Evolutionary conservation across 176 grass and related monocot species (phyloP).

Genomic region (Triticum urartu): DNA sequence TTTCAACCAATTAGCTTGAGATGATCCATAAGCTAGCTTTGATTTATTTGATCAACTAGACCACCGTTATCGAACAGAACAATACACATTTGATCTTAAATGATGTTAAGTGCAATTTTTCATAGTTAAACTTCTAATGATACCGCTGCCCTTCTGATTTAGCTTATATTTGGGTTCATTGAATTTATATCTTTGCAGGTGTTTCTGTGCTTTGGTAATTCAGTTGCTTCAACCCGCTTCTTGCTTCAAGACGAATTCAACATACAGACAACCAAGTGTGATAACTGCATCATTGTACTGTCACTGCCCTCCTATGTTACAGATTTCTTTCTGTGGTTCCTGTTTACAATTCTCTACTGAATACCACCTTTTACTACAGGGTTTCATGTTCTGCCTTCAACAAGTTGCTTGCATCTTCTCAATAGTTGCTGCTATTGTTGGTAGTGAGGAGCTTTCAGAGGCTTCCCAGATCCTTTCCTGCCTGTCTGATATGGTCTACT

Average conservation of each 20-base stretch:
- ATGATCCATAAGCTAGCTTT: neutral
- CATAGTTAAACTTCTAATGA: neutral
- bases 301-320: slow-evolving; percentile 14
- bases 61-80: neutral
- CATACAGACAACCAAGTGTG: slow-evolving; percentile 97
- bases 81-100: neutral
- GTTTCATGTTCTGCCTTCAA: slow-evolving; percentile 95
- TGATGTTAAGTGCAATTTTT: neutral
- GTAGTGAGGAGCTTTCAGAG: slow-evolving; percentile 76
- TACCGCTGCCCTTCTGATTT: neutral
- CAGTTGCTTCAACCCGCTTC: slow-evolving; percentile 95
- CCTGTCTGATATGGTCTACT: slow-evolving; percentile 86
- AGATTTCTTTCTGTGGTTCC: neutral
- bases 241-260: slow-evolving; percentile 99
- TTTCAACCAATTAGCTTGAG: neutral
- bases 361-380: slow-evolving; percentile 47
- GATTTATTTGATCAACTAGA: neutral
- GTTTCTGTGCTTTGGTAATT: slow-evolving; percentile 90
- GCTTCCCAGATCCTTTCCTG: slow-evolving; percentile 90
- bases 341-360: neutral
- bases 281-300: slow-evolving; percentile 96
- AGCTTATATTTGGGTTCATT: neutral
- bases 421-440: slow-evolving; percentile 81
- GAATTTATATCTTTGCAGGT: slow-evolving; percentile 56
- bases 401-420: slow-evolving; percentile 98